Base-by-base conservation (phyloP, 305 asterid genomes). In the Fraxinus angustifolia region DNA sequence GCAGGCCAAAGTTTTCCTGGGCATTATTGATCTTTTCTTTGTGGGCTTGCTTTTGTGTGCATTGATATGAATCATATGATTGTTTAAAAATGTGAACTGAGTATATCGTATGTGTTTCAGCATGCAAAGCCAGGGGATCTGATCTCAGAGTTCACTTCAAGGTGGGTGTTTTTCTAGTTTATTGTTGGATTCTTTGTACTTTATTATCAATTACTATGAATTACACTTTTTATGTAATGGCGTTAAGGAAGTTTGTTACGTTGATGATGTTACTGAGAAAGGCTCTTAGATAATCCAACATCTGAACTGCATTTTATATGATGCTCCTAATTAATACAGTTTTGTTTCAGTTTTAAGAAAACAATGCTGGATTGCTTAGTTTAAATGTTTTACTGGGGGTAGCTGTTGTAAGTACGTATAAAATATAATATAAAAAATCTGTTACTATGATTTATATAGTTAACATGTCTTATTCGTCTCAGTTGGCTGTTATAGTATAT, bases 41-140 rank as follows among this genome's bases (percentile, higher is more conserved):
- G 34, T 65, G 72, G 16, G 73, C 34, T 65, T 28, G 6, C 17
- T 65, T 23, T 8, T 65, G 14, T 12, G n/a, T 65, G 31, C 73
- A 3, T 26, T 23, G 73, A 65, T 21, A 26, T n/a, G n/a, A n/a
- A n/a, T n/a, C n/a, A n/a, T n/a, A n/a, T 65, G 73, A 23, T 26
- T 12, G 33, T 26, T 65, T 65, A 4, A 23, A 65, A 21, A 21
- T 28, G 8, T 28, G 3, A 68, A 68, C 10, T 14, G 74, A 30
- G 73, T 23, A 3, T 65, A 2, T n/a, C 76, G 48, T 83, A n/a
- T 42, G 65, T 31, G 28, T 78, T 87, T 83, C 93, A 94, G 98
- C 97, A 71, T 94, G 98, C 88, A 94, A 93, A 81, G 92, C 97
- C 5, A 87, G 92, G 91, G 98, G 98, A 73, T 84, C 96, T 19